A percentile compares a stretch with the other conserved stretches of the same genome.
These are phyloP conservation scores for Anthostomella pinea DNA, from an alignment of 2,329 filamentous ascomycete species.

Conservation along the genomic window DNA sequence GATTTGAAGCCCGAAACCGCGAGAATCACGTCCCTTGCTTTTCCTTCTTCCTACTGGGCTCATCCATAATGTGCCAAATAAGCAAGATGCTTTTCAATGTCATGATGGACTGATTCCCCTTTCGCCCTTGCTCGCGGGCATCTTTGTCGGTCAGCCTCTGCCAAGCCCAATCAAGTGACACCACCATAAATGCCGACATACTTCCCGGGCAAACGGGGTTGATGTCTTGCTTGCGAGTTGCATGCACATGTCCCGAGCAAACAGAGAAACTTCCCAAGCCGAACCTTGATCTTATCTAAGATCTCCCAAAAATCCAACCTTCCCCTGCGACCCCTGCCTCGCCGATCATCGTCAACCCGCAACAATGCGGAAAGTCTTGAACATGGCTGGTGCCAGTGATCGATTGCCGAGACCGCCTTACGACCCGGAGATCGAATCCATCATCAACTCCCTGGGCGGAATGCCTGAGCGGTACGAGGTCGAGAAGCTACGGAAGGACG, in stretches of 20 bases:
- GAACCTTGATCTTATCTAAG: too few species aligned
- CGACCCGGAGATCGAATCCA: slow-evolving; percentile 26
- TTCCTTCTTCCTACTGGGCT: too few species aligned
- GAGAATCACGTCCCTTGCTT: too few species aligned
- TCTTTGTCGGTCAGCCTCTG: neutral
- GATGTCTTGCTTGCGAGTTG: neutral
- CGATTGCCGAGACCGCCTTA: slow-evolving; percentile 29
- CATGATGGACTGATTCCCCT: too few species aligned
- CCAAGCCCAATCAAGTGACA: neutral
- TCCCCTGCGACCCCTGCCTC: slow-evolving; percentile 6
- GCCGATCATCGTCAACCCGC: slow-evolving; percentile 5
- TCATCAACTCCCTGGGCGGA: slow-evolving; percentile 24
- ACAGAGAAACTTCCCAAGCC: too few species aligned
- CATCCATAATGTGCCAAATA: too few species aligned
- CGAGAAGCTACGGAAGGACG: slow-evolving; percentile 26
- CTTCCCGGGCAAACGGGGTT: neutral
- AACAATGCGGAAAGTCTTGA: slow-evolving; percentile 15
- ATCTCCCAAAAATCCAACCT: too few species aligned
- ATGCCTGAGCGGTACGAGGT: slow-evolving; percentile 27
- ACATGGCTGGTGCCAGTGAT: slow-evolving; percentile 25
- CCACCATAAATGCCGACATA: slow-evolving; percentile 1
- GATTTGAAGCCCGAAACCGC: slow-evolving; percentile 1
- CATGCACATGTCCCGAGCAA: too few species aligned
- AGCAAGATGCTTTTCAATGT: too few species aligned
- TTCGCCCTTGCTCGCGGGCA: too few species aligned